phyloP scores from a whole-genome alignment of 208 protist genomes.

The Crithidia mellificae region DNA sequence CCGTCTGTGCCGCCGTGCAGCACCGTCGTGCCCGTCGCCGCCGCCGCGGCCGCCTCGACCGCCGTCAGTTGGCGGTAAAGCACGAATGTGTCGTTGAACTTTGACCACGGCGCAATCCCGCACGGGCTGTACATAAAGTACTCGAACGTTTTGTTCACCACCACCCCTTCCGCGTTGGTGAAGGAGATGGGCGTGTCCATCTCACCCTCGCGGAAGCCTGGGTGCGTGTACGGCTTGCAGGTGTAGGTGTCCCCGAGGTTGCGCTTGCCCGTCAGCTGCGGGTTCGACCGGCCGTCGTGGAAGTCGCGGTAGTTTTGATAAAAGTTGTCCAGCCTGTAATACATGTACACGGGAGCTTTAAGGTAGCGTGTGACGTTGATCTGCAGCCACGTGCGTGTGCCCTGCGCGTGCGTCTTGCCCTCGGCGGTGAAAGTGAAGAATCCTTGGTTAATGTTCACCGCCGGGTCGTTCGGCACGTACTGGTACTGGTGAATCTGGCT shows the following conservation, averaged over 20 bases:
- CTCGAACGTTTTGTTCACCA: constrained; percentile 21
- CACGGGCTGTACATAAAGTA: constrained; percentile 93
- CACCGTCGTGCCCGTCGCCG: constrained; percentile 2
- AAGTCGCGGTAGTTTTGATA: constrained; percentile 98
- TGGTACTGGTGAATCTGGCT: constrained; percentile 77
- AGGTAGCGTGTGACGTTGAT: constrained; percentile 68
- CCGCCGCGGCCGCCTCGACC: constrained; percentile 2
- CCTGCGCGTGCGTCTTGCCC: constrained; percentile 56
- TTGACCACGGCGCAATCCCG: constrained; percentile 93
- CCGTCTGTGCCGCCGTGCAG: constrained; percentile 27
- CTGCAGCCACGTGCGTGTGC: constrained; percentile 64
- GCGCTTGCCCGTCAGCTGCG: constrained; percentile 63
- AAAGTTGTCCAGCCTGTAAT: constrained; percentile 96
- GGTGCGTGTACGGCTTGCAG: constrained; percentile 65
- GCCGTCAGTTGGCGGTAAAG: constrained; percentile 45
- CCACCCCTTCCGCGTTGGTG: constrained; percentile 18
- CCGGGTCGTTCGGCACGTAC: constrained; percentile 63
- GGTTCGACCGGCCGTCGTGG: constrained; percentile 57
- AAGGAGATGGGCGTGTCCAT: constrained; percentile 29
- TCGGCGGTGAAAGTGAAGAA: constrained; percentile 57
- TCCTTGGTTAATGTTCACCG: constrained; percentile 73
- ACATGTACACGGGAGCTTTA: constrained; percentile 94
- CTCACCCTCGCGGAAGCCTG: constrained; percentile 41
- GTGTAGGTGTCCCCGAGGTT: constrained; percentile 30
- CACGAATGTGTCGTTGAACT: constrained; percentile 96